Evolutionary conservation across 148 eudicot genomes (phyloP).

Genomic region (Rhododendron simsii): DNA sequence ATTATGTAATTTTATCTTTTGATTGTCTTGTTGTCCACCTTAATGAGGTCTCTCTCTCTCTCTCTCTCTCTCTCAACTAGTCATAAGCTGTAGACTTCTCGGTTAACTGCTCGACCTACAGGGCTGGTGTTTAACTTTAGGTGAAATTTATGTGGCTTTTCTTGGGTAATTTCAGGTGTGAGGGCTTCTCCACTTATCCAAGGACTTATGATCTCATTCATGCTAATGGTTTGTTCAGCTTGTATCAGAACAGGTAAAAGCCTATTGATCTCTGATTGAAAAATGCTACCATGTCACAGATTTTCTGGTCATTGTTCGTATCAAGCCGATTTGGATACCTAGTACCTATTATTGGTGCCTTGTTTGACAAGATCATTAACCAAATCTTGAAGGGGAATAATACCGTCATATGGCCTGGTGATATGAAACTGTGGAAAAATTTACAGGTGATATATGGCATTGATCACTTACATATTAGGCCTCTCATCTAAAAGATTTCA

Average conservation of each 20-base stretch:
- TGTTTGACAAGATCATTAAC: background rate
- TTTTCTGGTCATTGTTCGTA: background rate
- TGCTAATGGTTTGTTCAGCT: slow-evolving; percentile 68
- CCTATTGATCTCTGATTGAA: background rate
- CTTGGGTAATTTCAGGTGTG: slow-evolving; percentile 51
- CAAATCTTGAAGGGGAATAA: background rate
- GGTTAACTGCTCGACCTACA: background rate
- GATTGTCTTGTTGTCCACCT: background rate
- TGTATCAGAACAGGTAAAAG: slow-evolving; percentile 73
- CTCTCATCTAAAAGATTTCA: background rate
- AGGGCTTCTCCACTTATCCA: slow-evolving; percentile 90
- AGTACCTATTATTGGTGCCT: background rate
- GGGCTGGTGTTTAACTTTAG: background rate
- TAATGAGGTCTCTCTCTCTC: background rate
- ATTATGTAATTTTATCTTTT: background rate
- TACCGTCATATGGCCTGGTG: background rate
- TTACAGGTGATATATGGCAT: background rate
- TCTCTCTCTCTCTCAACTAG: background rate
- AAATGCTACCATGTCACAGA: background rate
- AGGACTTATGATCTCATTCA: slow-evolving; percentile 84
- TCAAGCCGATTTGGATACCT: background rate
- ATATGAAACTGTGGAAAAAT: background rate
- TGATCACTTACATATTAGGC: background rate
- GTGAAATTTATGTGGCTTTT: background rate
- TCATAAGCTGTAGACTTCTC: background rate